Base-by-base conservation (phyloP, 345 rosid species). In the Balakata baccata region DNA sequence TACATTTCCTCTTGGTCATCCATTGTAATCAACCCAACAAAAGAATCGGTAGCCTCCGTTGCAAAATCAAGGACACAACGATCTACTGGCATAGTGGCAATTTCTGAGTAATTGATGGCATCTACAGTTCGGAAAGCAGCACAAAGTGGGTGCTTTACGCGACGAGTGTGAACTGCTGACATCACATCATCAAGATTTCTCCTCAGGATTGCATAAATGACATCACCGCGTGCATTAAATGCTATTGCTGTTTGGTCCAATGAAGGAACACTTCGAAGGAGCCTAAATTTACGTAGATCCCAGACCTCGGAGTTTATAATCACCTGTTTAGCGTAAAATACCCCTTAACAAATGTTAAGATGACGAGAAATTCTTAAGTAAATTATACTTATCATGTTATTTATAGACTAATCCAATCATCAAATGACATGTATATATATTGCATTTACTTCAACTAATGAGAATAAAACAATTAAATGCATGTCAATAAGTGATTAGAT, bases 51-150 rank as follows among this genome's bases (percentile, higher is more conserved):
- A 12, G 90, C 87, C 74, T 91, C 99, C 0, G 96, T 89, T 52
- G 96, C 92, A 76, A 95, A 95, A 89, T 95, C 99, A 7, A 92
- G 98, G 79, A 95, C 98, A 71, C 99, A 95, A 3, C 98, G 89
- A 77, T 95, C 99, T 14, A 95, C 91, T 0, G 98, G 96, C 64
- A 82, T 85, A 11, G 98, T 92, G 39, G 96, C 96, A 64, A 95
- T 92, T 82, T 92, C 99, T 38, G 97, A 89, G 80, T 95, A 95
- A 81, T 95, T 95, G 69, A 92, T 83, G 8, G 96, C 97, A 82
- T 92, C 98, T 53, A 95, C 84, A 0, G 99, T 92, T 66, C 94
- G 92, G 85, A 95, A 95, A 37, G 96, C 98, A 70, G 94, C 79
- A 86, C 85, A 92, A 23, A 95, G 75, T 0, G 87, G 96, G 77